Evolutionary conservation across 2,329 filamentous ascomycete species (phyloP).

Genomic region (Tricladium varicosporioides): DNA sequence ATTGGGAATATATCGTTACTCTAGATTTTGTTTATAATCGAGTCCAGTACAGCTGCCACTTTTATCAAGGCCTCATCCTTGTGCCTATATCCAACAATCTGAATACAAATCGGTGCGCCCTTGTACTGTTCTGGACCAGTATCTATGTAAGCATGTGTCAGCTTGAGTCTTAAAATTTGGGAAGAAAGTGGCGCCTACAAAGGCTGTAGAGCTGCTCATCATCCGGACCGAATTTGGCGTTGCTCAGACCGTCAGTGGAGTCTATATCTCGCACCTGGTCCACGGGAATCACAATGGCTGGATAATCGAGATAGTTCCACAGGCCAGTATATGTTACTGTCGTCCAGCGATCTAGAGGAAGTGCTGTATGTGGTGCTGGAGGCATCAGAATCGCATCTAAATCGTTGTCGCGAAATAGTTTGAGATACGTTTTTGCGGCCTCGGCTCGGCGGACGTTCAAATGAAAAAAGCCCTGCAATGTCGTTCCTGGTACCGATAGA

Average conservation of each 20-base stretch:
- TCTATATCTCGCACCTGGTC: slow-evolving; percentile 30
- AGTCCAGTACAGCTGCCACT: slow-evolving; percentile 28
- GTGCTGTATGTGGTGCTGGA: slow-evolving; percentile 48
- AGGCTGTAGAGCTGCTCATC: slow-evolving; percentile 26
- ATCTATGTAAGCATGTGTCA: slow-evolving; percentile 25
- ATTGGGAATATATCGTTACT: too few relatives aligned
- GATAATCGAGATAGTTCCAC: slow-evolving; percentile 58
- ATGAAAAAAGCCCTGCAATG: slow-evolving; percentile 26
- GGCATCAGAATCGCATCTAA: slow-evolving; percentile 54
- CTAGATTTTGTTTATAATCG: slow-evolving; percentile 28
- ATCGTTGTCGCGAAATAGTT: slow-evolving; percentile 26
- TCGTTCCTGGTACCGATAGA: slow-evolving; percentile 19
- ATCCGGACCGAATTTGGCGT: slow-evolving; percentile 28
- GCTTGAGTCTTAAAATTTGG: slow-evolving; percentile 4
- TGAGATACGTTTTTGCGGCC: slow-evolving; percentile 26
- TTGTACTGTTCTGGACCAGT: slow-evolving; percentile 32
- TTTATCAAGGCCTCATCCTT: slow-evolving; percentile 32
- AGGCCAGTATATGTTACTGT: slow-evolving; percentile 53
- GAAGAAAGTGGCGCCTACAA: slow-evolving; percentile 21
- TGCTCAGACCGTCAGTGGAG: slow-evolving; percentile 26
- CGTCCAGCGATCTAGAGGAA: slow-evolving; percentile 42
- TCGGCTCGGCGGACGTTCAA: slow-evolving; percentile 28
- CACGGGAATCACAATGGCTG: slow-evolving; percentile 50
- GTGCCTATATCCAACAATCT: slow-evolving; percentile 35
- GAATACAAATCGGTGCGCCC: slow-evolving; percentile 29